Conservation (phyloP, 2,329 filamentous ascomycete species). For the Microsporum canis region DNA sequence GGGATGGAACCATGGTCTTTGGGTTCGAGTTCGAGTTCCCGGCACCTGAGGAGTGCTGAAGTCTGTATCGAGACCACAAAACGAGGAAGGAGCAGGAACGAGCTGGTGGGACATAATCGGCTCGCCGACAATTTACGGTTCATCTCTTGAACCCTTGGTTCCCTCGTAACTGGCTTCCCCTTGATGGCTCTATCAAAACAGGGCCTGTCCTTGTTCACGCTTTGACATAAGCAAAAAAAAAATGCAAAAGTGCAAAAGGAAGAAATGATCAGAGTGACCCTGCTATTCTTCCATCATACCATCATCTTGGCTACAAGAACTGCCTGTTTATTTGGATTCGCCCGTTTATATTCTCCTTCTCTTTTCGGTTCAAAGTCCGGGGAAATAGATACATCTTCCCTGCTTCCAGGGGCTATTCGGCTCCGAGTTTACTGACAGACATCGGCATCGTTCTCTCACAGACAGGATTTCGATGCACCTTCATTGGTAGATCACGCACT, state of each 20-base stretch:
- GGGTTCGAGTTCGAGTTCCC: background rate
- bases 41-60: background rate
- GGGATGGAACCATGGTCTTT: background rate
- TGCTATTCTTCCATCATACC: background rate
- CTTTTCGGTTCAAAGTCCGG: slow-evolving; percentile 4
- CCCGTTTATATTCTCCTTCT: background rate
- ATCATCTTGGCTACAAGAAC: background rate
- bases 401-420: background rate
- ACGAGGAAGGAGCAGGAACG: background rate
- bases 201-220: background rate
- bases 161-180: slow-evolving; percentile 2
- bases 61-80: background rate
- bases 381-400: background rate
- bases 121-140: slow-evolving; percentile 4
- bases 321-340: background rate
- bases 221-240: slow-evolving; percentile 3
- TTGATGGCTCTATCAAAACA: background rate
- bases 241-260: background rate
- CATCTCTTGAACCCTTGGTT: background rate
- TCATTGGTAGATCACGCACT: slow-evolving; percentile 1
- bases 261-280: background rate
- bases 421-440: background rate
- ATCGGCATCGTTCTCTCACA: slow-evolving; percentile 1
- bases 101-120: slow-evolving; percentile 4
- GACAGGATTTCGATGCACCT: background rate